Evolutionary conservation across 768 basidiomycete species (phyloP), one percentile per base, ranked within the genome.

Genomic region (Suillus subalutaceus): DNA sequence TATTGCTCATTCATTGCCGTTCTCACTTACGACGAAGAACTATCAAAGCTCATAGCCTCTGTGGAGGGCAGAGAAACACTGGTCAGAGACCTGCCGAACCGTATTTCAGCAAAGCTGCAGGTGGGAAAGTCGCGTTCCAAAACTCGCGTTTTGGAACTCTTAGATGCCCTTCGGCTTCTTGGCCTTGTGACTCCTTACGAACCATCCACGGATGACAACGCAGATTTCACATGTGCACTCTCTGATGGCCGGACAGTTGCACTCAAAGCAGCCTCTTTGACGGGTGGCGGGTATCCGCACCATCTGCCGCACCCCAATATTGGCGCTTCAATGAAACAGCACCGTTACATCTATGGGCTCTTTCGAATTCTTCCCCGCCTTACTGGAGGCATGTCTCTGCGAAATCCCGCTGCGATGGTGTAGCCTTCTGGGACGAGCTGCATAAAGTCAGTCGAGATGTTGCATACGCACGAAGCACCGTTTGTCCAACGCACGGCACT

Each of bases 1-100:
- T 92, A 88, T 73, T 90, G 88, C 66, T 81, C 88, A 3, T 71
- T 91, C 18, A 82, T 94, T 16, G 83, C 90, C 18, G 79, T 86
- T 12, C 72, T 85, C n/a, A 72, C 77, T 9, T 82, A 88, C 65
- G 83, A 84, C 65, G 86, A 90, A 18, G 86, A 87, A 13, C 81
- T 96, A 16, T 79, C 81, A 20, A 70, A 78, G 6, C 82, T 86
- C 32, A 77, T 94, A 61, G 72, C 75, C 1, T 82, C 82, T 2
- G 81, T 83, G 1, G 79, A 80, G 35, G 87, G 87, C 5, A 76
- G 79, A 13, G 74, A 80, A 53, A 87, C 80, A 1, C 79, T 80
- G 6, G 77, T 94, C 13, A 81, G 80, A 30, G 80, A 88, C 67
- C 67, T 93, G 9, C 84, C 93, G 1, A 68, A 75, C 3, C 73